A percentile compares a stretch with the other conserved stretches of the same genome.
Conservation (phyloP, 768 basidiomycete genomes). For the Mycena venus region DNA sequence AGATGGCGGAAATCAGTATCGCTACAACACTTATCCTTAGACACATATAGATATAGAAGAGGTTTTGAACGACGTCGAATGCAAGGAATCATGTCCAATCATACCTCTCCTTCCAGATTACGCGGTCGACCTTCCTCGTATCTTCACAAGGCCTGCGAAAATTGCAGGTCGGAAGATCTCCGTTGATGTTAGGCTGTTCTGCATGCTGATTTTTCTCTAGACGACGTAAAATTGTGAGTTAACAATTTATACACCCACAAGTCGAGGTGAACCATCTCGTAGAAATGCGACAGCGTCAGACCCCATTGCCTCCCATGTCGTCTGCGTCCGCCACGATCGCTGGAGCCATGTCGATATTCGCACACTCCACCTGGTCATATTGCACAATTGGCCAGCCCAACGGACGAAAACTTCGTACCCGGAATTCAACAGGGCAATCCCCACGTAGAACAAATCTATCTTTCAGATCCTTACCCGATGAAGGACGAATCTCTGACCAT, state of each 20-base stretch:
- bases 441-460: neutral
- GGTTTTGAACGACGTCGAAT: too few species aligned
- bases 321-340: neutral
- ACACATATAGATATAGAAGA: too few species aligned
- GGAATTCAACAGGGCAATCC: neutral
- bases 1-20: too few species aligned
- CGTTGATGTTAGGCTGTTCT: too few species aligned
- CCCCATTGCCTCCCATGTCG: neutral
- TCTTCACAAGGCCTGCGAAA: constrained; percentile 1
- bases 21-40: too few species aligned
- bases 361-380: neutral
- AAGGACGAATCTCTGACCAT: neutral
- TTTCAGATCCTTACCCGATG: neutral
- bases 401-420: neutral
- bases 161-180: neutral
- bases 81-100: too few species aligned
- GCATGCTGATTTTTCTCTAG: too few species aligned
- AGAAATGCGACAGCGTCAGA: neutral
- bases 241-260: too few species aligned
- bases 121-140: neutral
- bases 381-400: neutral
- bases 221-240: too few species aligned
- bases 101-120: neutral
- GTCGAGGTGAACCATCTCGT: neutral
- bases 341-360: neutral